Evolutionary conservation across 1,284 basidiomycete species (phyloP), one percentile per base, ranked within the genome.

Genomic region (Moesziomyces sp.): DNA sequence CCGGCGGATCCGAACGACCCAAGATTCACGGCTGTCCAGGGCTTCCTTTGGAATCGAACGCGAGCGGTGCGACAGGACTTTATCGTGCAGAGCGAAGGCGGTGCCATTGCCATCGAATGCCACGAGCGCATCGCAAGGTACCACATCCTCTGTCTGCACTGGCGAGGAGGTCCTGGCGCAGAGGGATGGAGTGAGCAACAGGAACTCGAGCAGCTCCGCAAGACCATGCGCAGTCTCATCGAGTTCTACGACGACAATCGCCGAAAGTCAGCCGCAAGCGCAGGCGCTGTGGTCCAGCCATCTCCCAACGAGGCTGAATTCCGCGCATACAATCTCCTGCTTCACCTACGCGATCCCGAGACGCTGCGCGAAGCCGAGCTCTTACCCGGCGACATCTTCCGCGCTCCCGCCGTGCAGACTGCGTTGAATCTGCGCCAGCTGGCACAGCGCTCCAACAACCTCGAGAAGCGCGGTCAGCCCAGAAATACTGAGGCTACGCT

Each of bases 101-200:
- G 92, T 0, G 78, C 85, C 1, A 83, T 92, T 47, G 92, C 94
- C 0, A 94, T 97, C 53, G 92, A 93, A 76, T 94, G 92, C 77
- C 92, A 95, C 78, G 94, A 95, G 81, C 90, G 95, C 53, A 97
- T 96, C 78, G 94, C 92, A 26, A 89, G 96, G 21, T 97, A 93
- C 82, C 95, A 98, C 83, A 93, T 97, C 56, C 87, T 98, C 1
- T 91, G 91, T 5, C 85, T 98, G 43, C 92, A 97, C 76, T 86
- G 92, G 49, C 61, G 75, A 21, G 82, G 82, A 10, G 82, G 82
- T 11, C 63, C 66, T 0, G 78, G 76, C 18, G 78, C 88, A 90
- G 83, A 89, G 89, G 43, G 76, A 43, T 92, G 93, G 84, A 90
- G 89, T 40, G 85, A 92, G 59, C 87, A 89, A 19, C 85, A 94